Evolutionary conservation across 2,329 filamentous ascomycete genomes (phyloP).

Genomic region (Shiraia bambusicola): DNA sequence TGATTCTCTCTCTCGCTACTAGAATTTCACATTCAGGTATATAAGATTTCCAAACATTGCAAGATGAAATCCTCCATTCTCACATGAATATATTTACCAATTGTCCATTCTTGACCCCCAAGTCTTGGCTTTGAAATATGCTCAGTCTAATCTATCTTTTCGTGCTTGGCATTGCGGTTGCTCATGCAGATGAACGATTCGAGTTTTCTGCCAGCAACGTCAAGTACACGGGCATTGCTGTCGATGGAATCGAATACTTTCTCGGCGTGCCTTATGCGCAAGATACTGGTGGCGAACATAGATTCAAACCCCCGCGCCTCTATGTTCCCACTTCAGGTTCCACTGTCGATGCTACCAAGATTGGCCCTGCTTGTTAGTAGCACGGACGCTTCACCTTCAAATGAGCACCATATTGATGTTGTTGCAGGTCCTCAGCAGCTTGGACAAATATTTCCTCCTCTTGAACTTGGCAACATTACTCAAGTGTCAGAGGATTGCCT

Average conservation of each 20-base stretch:
- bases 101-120: too few relatives aligned
- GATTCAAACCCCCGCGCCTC: conserved; percentile 51
- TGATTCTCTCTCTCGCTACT: neutral
- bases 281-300: conserved; percentile 49
- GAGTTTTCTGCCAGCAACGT: conserved; percentile 26
- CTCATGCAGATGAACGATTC: conserved; percentile 7
- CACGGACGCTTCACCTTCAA: too few relatives aligned
- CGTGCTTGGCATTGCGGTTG: conserved; percentile 7
- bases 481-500: conserved; percentile 57
- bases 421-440: conserved; percentile 41
- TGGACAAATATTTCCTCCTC: conserved; percentile 27
- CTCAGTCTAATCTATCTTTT: conserved; percentile 1
- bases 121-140: too few relatives aligned
- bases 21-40: too few relatives aligned
- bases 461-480: conserved; percentile 42
- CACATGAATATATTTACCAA: too few relatives aligned
- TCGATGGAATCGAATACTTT: conserved; percentile 52
- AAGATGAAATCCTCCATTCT: too few relatives aligned
- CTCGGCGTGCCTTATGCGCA: conserved; percentile 52
- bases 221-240: conserved; percentile 48
- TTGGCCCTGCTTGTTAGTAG: conserved; percentile 45
- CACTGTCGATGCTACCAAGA: conserved; percentile 43
- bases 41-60: too few relatives aligned
- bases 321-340: conserved; percentile 37
- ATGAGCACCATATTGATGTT: too few relatives aligned